phyloP scores from a whole-genome alignment of 768 basidiomycete genomes.

The Suillus occidentalis region DNA sequence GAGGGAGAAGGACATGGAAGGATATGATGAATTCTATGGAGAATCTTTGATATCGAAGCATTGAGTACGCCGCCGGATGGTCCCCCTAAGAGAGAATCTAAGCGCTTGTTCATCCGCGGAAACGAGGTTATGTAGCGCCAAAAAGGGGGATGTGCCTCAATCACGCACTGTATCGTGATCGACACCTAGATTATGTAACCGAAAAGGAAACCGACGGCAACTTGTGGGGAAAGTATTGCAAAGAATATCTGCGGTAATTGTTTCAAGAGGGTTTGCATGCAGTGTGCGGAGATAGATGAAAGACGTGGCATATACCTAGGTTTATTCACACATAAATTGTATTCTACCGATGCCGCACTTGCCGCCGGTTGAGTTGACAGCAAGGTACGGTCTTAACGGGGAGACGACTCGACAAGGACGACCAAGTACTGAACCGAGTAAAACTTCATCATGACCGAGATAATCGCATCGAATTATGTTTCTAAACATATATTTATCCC shows the following conservation, averaged over 20 bases:
- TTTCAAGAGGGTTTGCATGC: slow-evolving; percentile 14
- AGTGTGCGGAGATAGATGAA: slow-evolving; percentile 35
- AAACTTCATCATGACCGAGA: no score
- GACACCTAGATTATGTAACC: slow-evolving; percentile 36
- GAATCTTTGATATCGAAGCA: slow-evolving; percentile 15
- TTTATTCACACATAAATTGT: slow-evolving; percentile 21
- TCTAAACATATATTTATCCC: no score
- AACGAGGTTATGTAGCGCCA: no score
- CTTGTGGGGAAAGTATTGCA: slow-evolving; percentile 16
- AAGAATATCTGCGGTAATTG: slow-evolving; percentile 1
- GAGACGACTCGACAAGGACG: no score
- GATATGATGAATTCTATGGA: slow-evolving; percentile 36
- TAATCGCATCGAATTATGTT: no score
- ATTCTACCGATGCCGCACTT: slow-evolving; percentile 11
- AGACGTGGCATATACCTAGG: slow-evolving; percentile 24
- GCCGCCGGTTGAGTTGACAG: slow-evolving; percentile 11
- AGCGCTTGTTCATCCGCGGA: slow-evolving; percentile 5
- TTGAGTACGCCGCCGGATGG: not conserved
- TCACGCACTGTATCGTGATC: slow-evolving; percentile 30
- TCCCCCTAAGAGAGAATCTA: not conserved
- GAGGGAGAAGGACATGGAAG: slow-evolving; percentile 58
- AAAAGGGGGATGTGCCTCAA: slow-evolving; percentile 25
- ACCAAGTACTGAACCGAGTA: no score
- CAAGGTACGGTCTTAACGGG: not conserved
- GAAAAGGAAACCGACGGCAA: slow-evolving; percentile 48